Conservation (phyloP, 1,284 basidiomycete species). For the Trichosporon sp. region DNA sequence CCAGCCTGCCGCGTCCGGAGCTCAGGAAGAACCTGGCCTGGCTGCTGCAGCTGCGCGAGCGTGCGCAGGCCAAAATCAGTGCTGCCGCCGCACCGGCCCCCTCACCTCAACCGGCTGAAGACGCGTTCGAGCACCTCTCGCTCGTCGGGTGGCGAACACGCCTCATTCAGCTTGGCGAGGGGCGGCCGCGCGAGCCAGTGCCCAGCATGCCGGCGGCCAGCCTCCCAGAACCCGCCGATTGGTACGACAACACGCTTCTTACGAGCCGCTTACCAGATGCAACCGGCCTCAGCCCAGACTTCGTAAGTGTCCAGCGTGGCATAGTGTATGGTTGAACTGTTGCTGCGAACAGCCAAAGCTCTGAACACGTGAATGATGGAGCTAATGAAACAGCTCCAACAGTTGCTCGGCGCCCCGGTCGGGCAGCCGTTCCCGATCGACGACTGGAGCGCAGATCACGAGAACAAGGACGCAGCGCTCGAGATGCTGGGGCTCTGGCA, state of each 20-base stretch:
- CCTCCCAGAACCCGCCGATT: background rate
- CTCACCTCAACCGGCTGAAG: conserved; percentile 12
- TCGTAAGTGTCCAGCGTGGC: background rate
- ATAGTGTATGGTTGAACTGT: background rate
- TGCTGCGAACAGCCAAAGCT: background rate
- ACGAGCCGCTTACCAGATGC: background rate
- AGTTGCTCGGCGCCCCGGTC: conserved; percentile 22
- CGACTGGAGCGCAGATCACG: conserved; percentile 3
- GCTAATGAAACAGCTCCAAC: conserved; percentile 19
- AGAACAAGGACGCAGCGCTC: conserved; percentile 5
- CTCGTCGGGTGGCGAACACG: conserved; percentile 41
- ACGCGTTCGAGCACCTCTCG: conserved; percentile 31
- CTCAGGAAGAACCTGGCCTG: conserved; percentile 39
- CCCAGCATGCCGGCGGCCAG: background rate
- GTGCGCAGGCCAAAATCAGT: conserved; percentile 14
- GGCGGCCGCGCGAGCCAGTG: background rate
- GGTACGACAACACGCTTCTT: conserved; percentile 5
- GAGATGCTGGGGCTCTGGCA: conserved; percentile 10
- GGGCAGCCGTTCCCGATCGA: conserved; percentile 23
- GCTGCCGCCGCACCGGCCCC: conserved; percentile 25
- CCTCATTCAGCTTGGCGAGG: conserved; percentile 36
- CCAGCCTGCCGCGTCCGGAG: conserved; percentile 25
- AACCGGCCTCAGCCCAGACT: background rate
- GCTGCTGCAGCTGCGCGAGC: conserved; percentile 33
- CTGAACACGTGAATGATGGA: background rate